phyloP scores from a whole-genome alignment of 1,284 basidiomycete species.

The Naganishia cerealis region DNA sequence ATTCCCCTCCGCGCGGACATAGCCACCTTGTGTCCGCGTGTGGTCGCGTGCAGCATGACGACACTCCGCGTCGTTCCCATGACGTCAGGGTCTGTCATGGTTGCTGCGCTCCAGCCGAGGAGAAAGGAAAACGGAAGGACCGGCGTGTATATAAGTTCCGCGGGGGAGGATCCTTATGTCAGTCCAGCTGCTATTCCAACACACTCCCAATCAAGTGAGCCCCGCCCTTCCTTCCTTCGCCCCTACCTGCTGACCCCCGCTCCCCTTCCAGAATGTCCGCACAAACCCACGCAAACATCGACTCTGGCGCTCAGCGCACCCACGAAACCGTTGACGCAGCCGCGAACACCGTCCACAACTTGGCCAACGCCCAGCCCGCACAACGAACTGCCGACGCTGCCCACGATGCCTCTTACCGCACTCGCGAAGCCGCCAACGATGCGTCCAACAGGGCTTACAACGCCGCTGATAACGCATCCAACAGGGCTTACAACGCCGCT shows the following conservation, averaged over 20 bases:
- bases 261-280: conserved; percentile 16
- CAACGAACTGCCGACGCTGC: not conserved
- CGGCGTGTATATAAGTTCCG: no score
- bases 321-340: conserved; percentile 26
- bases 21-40: no score
- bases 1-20: no score
- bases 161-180: no score
- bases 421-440: conserved; percentile 2
- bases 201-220: not conserved
- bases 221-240: not conserved
- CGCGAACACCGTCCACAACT: conserved; percentile 11
- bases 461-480: not conserved
- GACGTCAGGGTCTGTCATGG: no score
- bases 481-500: conserved; percentile 7
- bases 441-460: conserved; percentile 5
- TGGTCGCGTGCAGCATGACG: no score
- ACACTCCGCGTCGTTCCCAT: no score
- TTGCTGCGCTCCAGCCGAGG: no score
- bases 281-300: conserved; percentile 23
- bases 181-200: no score
- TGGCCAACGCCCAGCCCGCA: conserved; percentile 3
- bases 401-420: not conserved
- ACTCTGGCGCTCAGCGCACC: conserved; percentile 20
- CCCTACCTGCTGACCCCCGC: not conserved
- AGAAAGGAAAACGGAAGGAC: no score